Evolutionary conservation across 2,329 filamentous ascomycete genomes (phyloP), one percentile per base, ranked within the genome.

Genomic region (Exophiala sp.): DNA sequence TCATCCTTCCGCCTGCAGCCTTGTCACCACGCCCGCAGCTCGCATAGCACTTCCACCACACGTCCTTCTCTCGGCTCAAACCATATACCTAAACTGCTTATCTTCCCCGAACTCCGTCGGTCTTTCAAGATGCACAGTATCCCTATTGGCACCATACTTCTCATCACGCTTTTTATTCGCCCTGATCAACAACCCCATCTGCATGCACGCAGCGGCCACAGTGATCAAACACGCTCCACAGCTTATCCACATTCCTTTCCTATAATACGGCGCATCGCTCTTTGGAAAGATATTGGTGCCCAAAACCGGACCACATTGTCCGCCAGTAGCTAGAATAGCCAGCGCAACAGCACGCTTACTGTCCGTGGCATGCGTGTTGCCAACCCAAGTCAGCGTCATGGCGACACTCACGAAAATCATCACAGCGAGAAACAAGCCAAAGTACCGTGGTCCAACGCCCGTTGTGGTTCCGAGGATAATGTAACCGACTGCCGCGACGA

Each of bases 231-330:
- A 68, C 40, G 67, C 64, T 6, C 58, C 62, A 33, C 64, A 69
- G 7, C 61, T 68, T 64, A 68, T 73, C 73, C 65, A 70, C 40
- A 65, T 67, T 11, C 70, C 69, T 32, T 68, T 68, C 2, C 63
- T 60, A 46, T 69, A 72, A 46, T 68, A 69, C 0, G 69, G 70
- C 8, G 53, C 62, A 11, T 72, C 67, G 39, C 33, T 63, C 1
- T 64, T 57, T 3, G 69, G 69, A 35, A 71, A 71, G 38, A 59
- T 53, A 20, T 83, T 75, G 6, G 83, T 86, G n/a, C 85, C 86
- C n/a, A 88, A 70, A 3, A 88, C 71, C 1, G 89, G 89, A 0
- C 89, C 89, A 58, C 84, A 86, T 71, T 95, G 89, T 1, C 89
- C 91, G n/a, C 95, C 78, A 32, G 89, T 66, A 68, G 95, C 91